Evolutionary conservation across 768 basidiomycete species (phyloP).

Genomic region (Chalciporus piperatus): DNA sequence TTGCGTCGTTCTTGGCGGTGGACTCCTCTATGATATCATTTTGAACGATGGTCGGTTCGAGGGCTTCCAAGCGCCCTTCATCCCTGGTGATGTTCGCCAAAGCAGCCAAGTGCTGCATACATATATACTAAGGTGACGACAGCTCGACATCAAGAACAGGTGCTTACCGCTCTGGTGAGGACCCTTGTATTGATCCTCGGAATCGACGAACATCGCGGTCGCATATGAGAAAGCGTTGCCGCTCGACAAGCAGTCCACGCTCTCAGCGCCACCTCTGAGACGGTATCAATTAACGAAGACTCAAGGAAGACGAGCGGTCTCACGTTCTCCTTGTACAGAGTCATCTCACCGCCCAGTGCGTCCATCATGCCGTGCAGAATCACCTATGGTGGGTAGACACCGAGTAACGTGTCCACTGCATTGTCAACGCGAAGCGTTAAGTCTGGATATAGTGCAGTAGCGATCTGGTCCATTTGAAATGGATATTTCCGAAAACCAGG

Average conservation of each 20-base stretch:
- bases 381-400: slow-evolving; percentile 23
- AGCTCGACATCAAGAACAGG: neutral
- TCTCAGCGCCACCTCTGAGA: slow-evolving; percentile 32
- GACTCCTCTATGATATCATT: slow-evolving; percentile 40
- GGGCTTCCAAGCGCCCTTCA: slow-evolving; percentile 43
- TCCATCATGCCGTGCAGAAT: slow-evolving; percentile 32
- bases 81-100: slow-evolving; percentile 47
- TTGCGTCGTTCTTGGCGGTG: slow-evolving; percentile 22
- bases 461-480: slow-evolving; percentile 47
- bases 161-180: slow-evolving; percentile 30
- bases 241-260: slow-evolving; percentile 47
- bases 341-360: slow-evolving; percentile 37
- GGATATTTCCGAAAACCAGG: slow-evolving; percentile 32
- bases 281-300: slow-evolving; percentile 16
- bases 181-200: slow-evolving; percentile 25
- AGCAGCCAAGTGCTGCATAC: slow-evolving; percentile 39
- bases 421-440: slow-evolving; percentile 30
- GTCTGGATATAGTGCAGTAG: slow-evolving; percentile 40
- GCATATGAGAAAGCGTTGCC: slow-evolving; percentile 25
- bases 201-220: slow-evolving; percentile 10
- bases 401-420: slow-evolving; percentile 45
- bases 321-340: slow-evolving; percentile 28
- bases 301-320: slow-evolving; percentile 27
- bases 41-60: slow-evolving; percentile 43
- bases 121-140: neutral